Base-by-base conservation (phyloP, 106 monocot species). In the Hemerocallis citrina region DNA sequence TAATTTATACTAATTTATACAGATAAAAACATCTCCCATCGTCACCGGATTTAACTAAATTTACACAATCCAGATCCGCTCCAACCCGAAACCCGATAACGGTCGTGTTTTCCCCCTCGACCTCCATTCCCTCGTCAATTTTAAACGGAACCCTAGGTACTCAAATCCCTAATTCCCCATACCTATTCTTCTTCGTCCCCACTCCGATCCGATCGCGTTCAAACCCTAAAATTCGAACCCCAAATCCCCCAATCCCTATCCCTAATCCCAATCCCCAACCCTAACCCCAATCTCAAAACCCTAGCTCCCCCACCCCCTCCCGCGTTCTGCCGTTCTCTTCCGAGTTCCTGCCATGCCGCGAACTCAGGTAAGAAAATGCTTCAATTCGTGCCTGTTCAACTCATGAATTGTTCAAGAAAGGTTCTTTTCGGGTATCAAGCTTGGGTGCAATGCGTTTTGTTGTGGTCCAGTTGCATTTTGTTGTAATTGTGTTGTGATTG, bases 81-180 rank as follows among this genome's bases (percentile, higher is more conserved):
- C n/a, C n/a, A n/a, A n/a, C n/a, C n/a, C n/a, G n/a, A n/a, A n/a
- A 50, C 50, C 50, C 25, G 27, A 3, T 50, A 50, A 50, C 50
- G 50, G 50, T 50, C 28, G 25, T 16, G 50, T 27, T 50, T 13
- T 23, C 3, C 50, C 12, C 13, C 23, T 10, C 50, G 50, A 25
- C 5, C 2, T 50, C 13, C 27, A 24, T 27, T 50, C 16, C 50
- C 50, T n/a, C 50, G 10, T 27, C 50, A 27, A 50, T 50, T 50
- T 50, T 12, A 50, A 50, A 50, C 12, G 50, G 25, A 50, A 27
- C 50, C 50, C 50, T 50, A 50, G 50, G 28, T 25, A 25, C 11
- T 15, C 25, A 50, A 50, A 50, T 50, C 50, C 50, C 23, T 50
- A 50, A 50, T 50, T 50, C 25, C 5, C 14, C 23, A 1, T 22